These are phyloP conservation scores for Parastagonospora nodorum DNA, from an alignment of 2,329 filamentous ascomycete genomes.

Conservation along the genomic window DNA sequence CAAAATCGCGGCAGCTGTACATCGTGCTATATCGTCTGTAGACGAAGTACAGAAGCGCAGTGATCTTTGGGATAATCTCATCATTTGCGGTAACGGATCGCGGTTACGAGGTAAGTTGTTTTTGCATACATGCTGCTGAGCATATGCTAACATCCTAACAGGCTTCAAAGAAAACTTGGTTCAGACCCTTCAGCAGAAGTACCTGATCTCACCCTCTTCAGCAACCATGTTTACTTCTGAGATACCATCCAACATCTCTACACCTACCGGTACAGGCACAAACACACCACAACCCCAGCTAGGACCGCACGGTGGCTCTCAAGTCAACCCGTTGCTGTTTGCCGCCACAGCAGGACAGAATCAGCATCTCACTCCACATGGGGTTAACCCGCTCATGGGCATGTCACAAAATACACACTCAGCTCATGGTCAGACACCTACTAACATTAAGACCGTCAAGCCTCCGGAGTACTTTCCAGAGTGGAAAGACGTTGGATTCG, in stretches of 20 bases:
- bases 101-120: conserved; percentile 60
- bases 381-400: conserved; percentile 36
- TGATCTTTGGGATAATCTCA: conserved; percentile 87
- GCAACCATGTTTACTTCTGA: conserved; percentile 98
- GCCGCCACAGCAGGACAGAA: conserved; percentile 81
- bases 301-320: conserved; percentile 57
- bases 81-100: conserved; percentile 88
- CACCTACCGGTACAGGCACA: conserved; percentile 84
- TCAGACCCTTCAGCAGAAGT: conserved; percentile 76
- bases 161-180: conserved; percentile 91
- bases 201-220: conserved; percentile 88
- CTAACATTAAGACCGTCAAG: conserved; percentile 76
- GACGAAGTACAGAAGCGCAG: conserved; percentile 84
- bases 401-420: conserved; percentile 60
- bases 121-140: neutral
- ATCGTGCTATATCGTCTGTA: conserved; percentile 80
- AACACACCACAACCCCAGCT: conserved; percentile 77
- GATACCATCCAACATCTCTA: conserved; percentile 90
- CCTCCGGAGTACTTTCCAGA: conserved; percentile 86
- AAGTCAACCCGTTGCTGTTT: conserved; percentile 86
- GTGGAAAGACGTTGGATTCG: conserved; percentile 77
- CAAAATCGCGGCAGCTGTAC: conserved; percentile 80
- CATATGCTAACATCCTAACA: conserved; percentile 38
- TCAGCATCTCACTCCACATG: conserved; percentile 52
- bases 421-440: conserved; percentile 76